phyloP scores from a whole-genome alignment of 805 yeast species.

The Hemisphaericaspora nanyangensis region DNA sequence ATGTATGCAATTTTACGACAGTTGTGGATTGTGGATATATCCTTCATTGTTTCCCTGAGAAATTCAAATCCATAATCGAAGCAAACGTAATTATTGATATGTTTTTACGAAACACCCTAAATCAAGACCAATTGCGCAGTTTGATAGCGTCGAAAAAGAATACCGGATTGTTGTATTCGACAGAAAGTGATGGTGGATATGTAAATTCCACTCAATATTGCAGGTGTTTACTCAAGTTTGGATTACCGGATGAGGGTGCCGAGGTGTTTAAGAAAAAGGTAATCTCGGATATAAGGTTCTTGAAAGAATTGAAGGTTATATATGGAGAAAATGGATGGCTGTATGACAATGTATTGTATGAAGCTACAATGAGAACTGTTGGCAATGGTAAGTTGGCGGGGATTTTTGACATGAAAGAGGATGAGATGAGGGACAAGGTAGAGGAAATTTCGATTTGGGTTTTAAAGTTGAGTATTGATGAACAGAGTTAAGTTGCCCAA shows the following conservation, averaged over 20 bases:
- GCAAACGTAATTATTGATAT: neutral
- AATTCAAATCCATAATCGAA: neutral
- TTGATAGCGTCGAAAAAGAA: constrained; percentile 8
- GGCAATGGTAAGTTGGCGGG: neutral
- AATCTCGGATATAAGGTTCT: constrained; percentile 1
- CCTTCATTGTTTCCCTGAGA: constrained; percentile 3
- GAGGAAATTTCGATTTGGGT: too few relatives aligned
- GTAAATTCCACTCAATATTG: constrained; percentile 36
- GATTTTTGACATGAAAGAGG: neutral
- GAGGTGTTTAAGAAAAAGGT: constrained; percentile 2
- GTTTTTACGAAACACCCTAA: constrained; percentile 6
- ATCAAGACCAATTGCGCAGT: constrained; percentile 1
- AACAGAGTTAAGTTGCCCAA: too few relatives aligned
- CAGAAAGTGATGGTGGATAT: constrained; percentile 67
- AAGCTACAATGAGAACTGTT: neutral
- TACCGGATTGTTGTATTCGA: constrained; percentile 49
- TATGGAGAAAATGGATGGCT: constrained; percentile 1
- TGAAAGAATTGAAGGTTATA: constrained; percentile 1
- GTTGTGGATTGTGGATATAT: constrained; percentile 2
- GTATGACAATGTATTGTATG: neutral
- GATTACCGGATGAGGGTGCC: neutral
- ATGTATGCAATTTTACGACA: constrained; percentile 17
- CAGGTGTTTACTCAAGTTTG: neutral
- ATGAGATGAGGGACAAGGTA: neutral
- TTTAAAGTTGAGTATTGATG: too few relatives aligned